Percentiles rank a stretch among this genome's conserved stretches.
These are phyloP conservation scores for Solanum neorickii DNA, from an alignment of 257 asterid genomes.

Conservation along the genomic window DNA sequence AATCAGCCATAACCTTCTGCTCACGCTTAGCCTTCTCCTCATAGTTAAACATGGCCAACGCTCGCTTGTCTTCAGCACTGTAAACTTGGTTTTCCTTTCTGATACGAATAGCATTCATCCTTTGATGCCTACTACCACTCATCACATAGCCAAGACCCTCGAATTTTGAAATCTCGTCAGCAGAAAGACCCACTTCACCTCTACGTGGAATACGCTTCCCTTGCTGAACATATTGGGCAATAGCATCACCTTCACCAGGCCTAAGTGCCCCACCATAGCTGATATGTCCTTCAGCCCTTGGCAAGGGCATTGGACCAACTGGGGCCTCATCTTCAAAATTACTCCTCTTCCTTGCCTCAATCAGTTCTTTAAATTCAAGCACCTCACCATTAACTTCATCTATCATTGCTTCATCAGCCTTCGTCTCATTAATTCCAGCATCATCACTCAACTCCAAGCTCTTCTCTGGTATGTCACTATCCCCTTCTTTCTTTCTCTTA, in stretches of 20 bases:
- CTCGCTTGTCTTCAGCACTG: conserved; percentile 96
- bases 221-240: conserved; percentile 97
- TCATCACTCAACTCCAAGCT: conserved; percentile 23
- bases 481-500: conserved; percentile 35
- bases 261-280: conserved; percentile 99
- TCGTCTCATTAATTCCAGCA: conserved; percentile 12
- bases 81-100: conserved; percentile 96
- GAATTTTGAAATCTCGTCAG: conserved; percentile 85
- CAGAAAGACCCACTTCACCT: conserved; percentile 99
- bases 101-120: conserved; percentile 99
- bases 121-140: conserved; percentile 99
- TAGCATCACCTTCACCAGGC: conserved; percentile 99
- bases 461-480: conserved; percentile 17
- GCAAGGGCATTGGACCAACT: conserved; percentile 96
- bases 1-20: conserved; percentile 96
- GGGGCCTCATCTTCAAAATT: conserved; percentile 46
- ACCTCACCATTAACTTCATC: conserved; percentile 39
- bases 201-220: conserved; percentile 99
- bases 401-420: conserved; percentile 23
- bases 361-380: conserved; percentile 54
- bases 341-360: conserved; percentile 47
- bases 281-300: conserved; percentile 87
- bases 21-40: conserved; percentile 98
- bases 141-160: conserved; percentile 94
- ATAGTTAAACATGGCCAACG: conserved; percentile 93